phyloP scores from a whole-genome alignment of 495 filamentous ascomycete genomes.

The Tuber magnatum region DNA sequence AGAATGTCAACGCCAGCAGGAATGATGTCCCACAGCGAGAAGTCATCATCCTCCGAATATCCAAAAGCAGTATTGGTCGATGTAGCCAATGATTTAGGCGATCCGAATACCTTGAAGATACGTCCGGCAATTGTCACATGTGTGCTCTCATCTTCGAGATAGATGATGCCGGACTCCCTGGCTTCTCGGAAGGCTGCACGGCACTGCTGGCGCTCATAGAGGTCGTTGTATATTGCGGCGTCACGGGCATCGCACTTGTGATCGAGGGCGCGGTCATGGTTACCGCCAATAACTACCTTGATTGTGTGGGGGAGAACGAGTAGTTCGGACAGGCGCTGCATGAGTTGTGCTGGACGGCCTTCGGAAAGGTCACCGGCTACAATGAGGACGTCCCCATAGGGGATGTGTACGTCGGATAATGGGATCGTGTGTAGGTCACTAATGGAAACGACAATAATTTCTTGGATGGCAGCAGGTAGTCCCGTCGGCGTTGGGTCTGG shows the following conservation, averaged over 20 bases:
- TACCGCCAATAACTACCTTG: conserved; percentile 78
- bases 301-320: conserved; percentile 60
- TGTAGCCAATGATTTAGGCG: conserved; percentile 13
- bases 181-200: conserved; percentile 11
- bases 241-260: conserved; percentile 18
- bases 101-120: conserved; percentile 24
- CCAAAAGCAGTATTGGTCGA: conserved; percentile 7
- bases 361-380: conserved; percentile 80
- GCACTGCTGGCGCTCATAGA: conserved; percentile 18
- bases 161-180: conserved; percentile 42
- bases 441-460: conserved; percentile 3
- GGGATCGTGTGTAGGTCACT: conserved; percentile 8
- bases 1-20: conserved; percentile 72
- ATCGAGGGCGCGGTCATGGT: conserved; percentile 83
- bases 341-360: conserved; percentile 64
- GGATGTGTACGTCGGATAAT: conserved; percentile 49
- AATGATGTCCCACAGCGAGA: conserved; percentile 50
- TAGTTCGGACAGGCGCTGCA: conserved; percentile 74
- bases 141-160: conserved; percentile 43
- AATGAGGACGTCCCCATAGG: conserved; percentile 74
- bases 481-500: not conserved
- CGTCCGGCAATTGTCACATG: conserved; percentile 31
- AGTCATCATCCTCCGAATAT: conserved; percentile 1
- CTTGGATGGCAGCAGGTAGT: not conserved
- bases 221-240: not conserved